phyloP scores from a whole-genome alignment of 805 yeast genomes.

The Nakazawaea populi region DNA sequence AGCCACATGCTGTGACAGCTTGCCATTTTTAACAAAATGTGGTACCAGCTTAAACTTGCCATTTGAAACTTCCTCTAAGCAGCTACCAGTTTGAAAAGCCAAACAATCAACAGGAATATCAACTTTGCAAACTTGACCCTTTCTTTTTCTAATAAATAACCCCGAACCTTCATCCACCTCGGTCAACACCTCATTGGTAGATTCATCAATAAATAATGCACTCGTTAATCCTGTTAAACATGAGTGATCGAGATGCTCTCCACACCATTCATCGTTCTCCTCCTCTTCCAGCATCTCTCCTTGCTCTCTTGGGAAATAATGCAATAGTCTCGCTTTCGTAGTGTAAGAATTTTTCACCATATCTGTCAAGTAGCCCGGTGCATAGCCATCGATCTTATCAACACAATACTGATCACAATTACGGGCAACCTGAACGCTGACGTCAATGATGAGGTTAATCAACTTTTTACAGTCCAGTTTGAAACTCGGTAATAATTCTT shows the following conservation, averaged over 20 bases:
- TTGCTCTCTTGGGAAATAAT: conserved; percentile 36
- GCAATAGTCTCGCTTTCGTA: conserved; percentile 52
- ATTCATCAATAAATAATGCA: conserved; percentile 42
- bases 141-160: conserved; percentile 41
- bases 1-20: conserved; percentile 21
- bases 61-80: conserved; percentile 44
- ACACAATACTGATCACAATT: conserved; percentile 43
- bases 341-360: conserved; percentile 44
- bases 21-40: conserved; percentile 46
- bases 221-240: conserved; percentile 56
- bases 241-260: conserved; percentile 56
- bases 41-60: conserved; percentile 51
- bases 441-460: conserved; percentile 40
- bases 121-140: conserved; percentile 40
- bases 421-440: conserved; percentile 44
- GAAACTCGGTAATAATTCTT: conserved; percentile 27
- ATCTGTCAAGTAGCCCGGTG: conserved; percentile 32
- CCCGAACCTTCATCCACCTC: conserved; percentile 43
- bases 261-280: conserved; percentile 46
- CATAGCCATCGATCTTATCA: conserved; percentile 23
- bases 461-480: conserved; percentile 30
- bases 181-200: conserved; percentile 18
- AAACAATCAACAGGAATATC: conserved; percentile 47
- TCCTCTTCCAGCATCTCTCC: neutral
- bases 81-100: conserved; percentile 58